phyloP scores from a whole-genome alignment of 257 asterid genomes.

The Euphrasia confusa region DNA sequence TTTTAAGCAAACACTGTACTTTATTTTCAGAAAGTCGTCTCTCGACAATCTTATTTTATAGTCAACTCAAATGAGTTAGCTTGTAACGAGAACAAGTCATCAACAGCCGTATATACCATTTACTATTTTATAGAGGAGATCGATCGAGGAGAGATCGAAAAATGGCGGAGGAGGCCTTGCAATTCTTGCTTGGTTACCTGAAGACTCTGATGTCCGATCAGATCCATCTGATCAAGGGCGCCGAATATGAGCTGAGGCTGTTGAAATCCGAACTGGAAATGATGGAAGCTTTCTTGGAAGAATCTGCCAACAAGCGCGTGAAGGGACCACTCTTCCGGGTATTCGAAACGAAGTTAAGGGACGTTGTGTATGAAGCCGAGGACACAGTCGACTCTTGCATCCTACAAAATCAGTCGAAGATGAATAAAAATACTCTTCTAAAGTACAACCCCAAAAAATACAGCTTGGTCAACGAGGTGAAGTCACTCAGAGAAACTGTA shows the following conservation, averaged over 20 bases:
- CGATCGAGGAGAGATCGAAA: background rate
- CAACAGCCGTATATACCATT: no score
- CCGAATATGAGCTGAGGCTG: background rate
- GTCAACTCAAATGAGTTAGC: no score
- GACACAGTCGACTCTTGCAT: constrained; percentile 23
- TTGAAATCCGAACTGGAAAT: background rate
- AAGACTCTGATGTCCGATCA: background rate
- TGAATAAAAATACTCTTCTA: background rate
- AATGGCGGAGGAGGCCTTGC: background rate
- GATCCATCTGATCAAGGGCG: background rate
- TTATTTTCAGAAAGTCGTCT: no score
- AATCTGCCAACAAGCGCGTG: background rate
- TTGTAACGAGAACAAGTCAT: no score
- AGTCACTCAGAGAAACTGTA: no score
- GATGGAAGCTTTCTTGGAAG: background rate
- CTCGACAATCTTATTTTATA: no score
- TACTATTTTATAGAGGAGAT: no score
- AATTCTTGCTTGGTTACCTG: background rate
- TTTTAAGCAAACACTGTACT: no score
- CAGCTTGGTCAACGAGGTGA: background rate
- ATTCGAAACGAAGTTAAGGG: background rate
- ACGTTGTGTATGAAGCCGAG: constrained; percentile 26
- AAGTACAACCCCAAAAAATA: background rate
- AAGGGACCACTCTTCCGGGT: background rate
- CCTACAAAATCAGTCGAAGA: background rate